Evolutionary conservation across 1,284 basidiomycete species (phyloP), one percentile per base, ranked within the genome.

Genomic region (Rhodotorula sp.): DNA sequence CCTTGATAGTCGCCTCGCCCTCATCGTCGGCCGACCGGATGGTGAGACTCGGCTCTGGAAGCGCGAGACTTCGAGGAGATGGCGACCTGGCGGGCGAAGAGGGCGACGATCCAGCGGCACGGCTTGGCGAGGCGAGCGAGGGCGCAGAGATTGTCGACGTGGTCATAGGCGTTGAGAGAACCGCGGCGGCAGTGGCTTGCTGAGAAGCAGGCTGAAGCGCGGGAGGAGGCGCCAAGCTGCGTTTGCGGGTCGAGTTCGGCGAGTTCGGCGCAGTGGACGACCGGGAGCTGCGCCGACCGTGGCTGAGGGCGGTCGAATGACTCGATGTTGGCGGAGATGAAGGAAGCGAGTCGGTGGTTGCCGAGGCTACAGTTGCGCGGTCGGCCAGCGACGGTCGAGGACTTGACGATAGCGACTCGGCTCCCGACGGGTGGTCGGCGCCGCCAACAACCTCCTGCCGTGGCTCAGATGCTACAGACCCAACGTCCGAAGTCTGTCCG

Each of bases 151-250:
- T 62, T 8, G 61, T 62, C 30, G 61, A 54, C 9, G 61, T 46
- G 15, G 46, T 54, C 3, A 56, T 30, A 1, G 62, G 53, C 24
- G 62, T 48, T 28, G 62, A 48, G 10, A 61, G 37, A 5, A 61
- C 26, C 7, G 60, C 51, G 2, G 60, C 22, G 1, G 60, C 60
- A 0, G 60, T 53, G 11, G 50, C 37, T 28, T 40, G 60, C n/a
- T 20, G 50, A 22, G 48, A 20, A 1, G 63, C 34, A n/a, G 55
- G 48, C 0, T 53, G 26, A 13, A 69, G 40, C 5, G 54, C 1
- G 1, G 59, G 54, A 20, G 66, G 68, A 1, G 64, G 55, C 20
- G 28, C 60, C 13, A 63, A 59, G 5, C 55, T 62, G 24, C 68
- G 68, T 5, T 30, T 55, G 7, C 68, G 63, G 4, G 64, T 59